These are phyloP conservation scores for Cystobasidium sp. DNA, from an alignment of 1,284 basidiomycete genomes.

Conservation along the genomic window DNA sequence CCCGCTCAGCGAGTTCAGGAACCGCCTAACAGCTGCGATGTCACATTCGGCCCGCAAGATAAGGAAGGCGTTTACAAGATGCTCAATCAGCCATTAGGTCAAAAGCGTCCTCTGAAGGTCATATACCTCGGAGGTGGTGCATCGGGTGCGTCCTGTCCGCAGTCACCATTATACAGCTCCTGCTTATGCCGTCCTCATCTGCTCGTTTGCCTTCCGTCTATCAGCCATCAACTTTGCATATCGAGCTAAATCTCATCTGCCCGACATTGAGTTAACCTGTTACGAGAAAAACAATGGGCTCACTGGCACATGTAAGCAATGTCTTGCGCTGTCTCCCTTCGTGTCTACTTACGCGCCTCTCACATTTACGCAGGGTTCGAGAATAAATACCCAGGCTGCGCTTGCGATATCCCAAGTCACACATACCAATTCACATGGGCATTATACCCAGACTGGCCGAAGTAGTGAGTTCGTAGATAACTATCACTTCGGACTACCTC, in stretches of 20 bases:
- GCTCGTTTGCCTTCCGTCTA: slow-evolving; percentile 18
- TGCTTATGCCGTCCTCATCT: slow-evolving; percentile 6
- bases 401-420: slow-evolving; percentile 43
- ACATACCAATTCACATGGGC: slow-evolving; percentile 34
- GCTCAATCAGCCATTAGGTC: slow-evolving; percentile 41
- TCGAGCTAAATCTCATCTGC: slow-evolving; percentile 34
- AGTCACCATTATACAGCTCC: slow-evolving; percentile 41
- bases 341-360: neutral
- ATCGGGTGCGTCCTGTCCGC: neutral
- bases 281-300: slow-evolving; percentile 52
- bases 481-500: neutral
- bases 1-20: neutral
- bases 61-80: slow-evolving; percentile 22
- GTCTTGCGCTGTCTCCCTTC: slow-evolving; percentile 56
- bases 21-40: slow-evolving; percentile 19
- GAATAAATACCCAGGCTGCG: slow-evolving; percentile 44
- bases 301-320: slow-evolving; percentile 49
- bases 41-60: slow-evolving; percentile 5
- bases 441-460: slow-evolving; percentile 28
- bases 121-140: slow-evolving; percentile 20
- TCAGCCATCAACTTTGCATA: slow-evolving; percentile 47
- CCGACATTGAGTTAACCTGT: slow-evolving; percentile 46
- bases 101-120: slow-evolving; percentile 29
- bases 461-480: slow-evolving; percentile 15
- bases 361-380: slow-evolving; percentile 46